Conservation (phyloP, 495 filamentous ascomycete species). For the Penicillium paxilli region DNA sequence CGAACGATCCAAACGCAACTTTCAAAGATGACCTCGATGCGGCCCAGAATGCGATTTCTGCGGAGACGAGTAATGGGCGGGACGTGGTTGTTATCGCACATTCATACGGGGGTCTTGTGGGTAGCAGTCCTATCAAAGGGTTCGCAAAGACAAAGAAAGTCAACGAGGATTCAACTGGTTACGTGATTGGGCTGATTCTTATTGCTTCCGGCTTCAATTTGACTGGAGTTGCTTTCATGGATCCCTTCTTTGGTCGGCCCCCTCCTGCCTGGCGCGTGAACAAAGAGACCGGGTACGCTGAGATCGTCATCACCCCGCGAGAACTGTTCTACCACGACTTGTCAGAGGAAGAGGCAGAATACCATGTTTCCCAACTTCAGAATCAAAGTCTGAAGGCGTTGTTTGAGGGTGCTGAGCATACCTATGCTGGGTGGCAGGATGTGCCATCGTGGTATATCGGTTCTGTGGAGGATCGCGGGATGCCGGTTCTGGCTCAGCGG, state of each 20-base stretch:
- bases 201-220: slow-evolving; percentile 34
- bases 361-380: slow-evolving; percentile 26
- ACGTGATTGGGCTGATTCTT: slow-evolving; percentile 44
- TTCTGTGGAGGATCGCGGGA: slow-evolving; percentile 29
- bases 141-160: slow-evolving; percentile 26
- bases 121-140: slow-evolving; percentile 46
- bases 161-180: slow-evolving; percentile 27
- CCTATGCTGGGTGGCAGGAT: slow-evolving; percentile 34
- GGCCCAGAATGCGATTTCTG: slow-evolving; percentile 33
- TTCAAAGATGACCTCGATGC: slow-evolving; percentile 37
- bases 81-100: slow-evolving; percentile 50
- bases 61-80: slow-evolving; percentile 33
- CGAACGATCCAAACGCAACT: slow-evolving; percentile 35
- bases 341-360: slow-evolving; percentile 20
- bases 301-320: slow-evolving; percentile 26
- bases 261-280: slow-evolving; percentile 27
- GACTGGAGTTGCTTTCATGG: slow-evolving; percentile 28
- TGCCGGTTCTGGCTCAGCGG: slow-evolving; percentile 36
- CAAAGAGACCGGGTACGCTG: slow-evolving; percentile 24
- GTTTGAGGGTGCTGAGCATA: slow-evolving; percentile 30
- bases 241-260: slow-evolving; percentile 29
- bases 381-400: slow-evolving; percentile 32
- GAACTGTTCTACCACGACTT: slow-evolving; percentile 38
- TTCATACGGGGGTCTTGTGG: slow-evolving; percentile 54
- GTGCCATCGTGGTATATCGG: slow-evolving; percentile 34